Evolutionary conservation across 371 early-diverging fungal genomes (phyloP), one percentile per base, ranked within the genome.

Genomic region (Phascolomyces articulosus): DNA sequence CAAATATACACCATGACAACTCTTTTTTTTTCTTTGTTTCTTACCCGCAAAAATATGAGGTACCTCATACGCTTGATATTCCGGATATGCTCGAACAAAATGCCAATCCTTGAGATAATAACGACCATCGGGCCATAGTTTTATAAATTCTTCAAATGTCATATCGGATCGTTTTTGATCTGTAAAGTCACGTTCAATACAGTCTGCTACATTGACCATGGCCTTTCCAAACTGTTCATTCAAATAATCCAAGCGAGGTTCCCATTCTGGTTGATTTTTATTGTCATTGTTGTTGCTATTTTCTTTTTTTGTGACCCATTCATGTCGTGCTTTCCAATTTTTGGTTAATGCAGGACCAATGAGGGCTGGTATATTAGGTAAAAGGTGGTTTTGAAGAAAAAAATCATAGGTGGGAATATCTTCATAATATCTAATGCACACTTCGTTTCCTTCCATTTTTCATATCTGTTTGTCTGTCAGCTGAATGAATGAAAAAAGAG

Each of bases 51-150:
- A 86, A 6, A 88, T 60, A 9, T 80, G 77, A 16, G 82, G 80
- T 3, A 86, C 85, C 27, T 72, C 67, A 40, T 83, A 81, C 13
- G 83, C 83, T 9, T 60, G 28, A 51, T 83, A 80, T 0, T 71
- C 64, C 0, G 87, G 88, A 55, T 81, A 83, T 7, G 80, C 73
- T 23, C 70, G 70, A 0, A 76, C 73, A 70, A 91, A 85, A 62
- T 92, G 92, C 80, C 89, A 89, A 64, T 92, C 92, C 66, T 92
- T 92, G 47, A 87, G 75, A 63, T 92, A 92, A 31, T 79, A 72
- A 9, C 65, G 73, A 2, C 77, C 65, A 2, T 71, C 64, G 16
- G 66, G 67, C 87, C 88, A 88, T 24, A 76, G 66, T 3, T 74
- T 71, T 11, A 82, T 56, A 64, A 90, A 91, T 11, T 75, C 83